Percentiles rank a stretch among this genome's conserved stretches.
These are phyloP conservation scores for Carex pumila DNA, from an alignment of 176 grass and related monocot species.

Conservation along the genomic window DNA sequence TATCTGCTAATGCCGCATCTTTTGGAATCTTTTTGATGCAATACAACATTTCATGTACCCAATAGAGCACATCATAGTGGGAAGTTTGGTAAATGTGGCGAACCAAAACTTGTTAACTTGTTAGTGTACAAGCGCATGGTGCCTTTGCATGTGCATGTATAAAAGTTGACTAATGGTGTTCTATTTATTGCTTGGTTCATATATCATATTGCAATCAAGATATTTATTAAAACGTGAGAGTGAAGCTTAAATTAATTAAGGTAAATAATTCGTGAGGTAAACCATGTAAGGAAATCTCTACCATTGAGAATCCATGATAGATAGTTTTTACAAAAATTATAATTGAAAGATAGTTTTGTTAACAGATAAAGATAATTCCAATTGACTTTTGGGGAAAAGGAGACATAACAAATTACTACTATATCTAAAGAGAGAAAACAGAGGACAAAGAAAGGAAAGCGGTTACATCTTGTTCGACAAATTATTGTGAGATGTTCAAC, in stretches of 20 bases:
- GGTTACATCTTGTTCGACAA: slow-evolving; percentile 4
- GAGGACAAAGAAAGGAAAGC: background rate
- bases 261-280: background rate
- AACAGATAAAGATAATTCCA: background rate
- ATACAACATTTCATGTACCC: slow-evolving; percentile 4
- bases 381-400: background rate
- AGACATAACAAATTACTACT: background rate
- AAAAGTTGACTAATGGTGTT: background rate
- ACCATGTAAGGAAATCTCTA: background rate
- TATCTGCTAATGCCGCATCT: slow-evolving; percentile 10
- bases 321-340: background rate
- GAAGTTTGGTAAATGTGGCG: slow-evolving; percentile 25
- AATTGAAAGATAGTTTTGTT: background rate
- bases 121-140: background rate
- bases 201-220: background rate
- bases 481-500: background rate
- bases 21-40: slow-evolving; percentile 8
- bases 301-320: background rate
- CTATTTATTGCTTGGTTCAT: background rate
- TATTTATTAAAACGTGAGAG: background rate
- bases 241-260: background rate
- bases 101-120: slow-evolving; percentile 11
- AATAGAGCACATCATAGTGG: background rate
- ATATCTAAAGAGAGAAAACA: background rate
- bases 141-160: background rate